Evolutionary conservation across 148 eudicot species (phyloP), one percentile per base, ranked within the genome.

Genomic region (Fagopyrum tataricum): DNA sequence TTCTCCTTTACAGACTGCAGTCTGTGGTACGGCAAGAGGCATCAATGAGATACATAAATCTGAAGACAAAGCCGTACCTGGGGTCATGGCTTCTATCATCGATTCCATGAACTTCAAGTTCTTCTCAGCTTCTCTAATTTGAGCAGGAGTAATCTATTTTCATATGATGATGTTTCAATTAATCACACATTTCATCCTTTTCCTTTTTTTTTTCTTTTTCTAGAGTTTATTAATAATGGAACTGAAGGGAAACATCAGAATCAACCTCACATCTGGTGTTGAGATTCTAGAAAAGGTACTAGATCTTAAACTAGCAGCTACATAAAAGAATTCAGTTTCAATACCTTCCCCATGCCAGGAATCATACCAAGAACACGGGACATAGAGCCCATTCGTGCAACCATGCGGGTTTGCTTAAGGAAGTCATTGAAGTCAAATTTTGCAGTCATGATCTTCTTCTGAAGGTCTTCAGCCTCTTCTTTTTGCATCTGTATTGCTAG

Each of bases 291-390:
- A 1, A 64, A 23, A 58, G 64, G 31, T 21, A 7, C 10, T 56
- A 56, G 7, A 7, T 17, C 31, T 26, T 23, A 26, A 3, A 24
- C 3, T 26, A 13, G 67, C 41, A 26, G 17, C 67, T 12, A 61
- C 5, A 61, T 61, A 61, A 59, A 31, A 37, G 49, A 67, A 67
- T 18, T 15, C n/a, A 24, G 40, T 46, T 49, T 72, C 12, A 49
- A 69, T 79, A 94, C 98, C 97, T 94, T 94, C 70, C 91, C 93
- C 98, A 94, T 94, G 78, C 98, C 98, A 23, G 98, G 98, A 81
- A 94, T 89, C 98, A 94, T 94, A 76, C 98, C 98, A 82, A 94
- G 80, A 73, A 94, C 96, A 79, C 98, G 97, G 41, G 96, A 86
- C 93, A 94, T 87, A 70, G 98, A 87, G 78, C 98, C 98, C 98